These are phyloP conservation scores for Hondaea fermentalgiana DNA, from an alignment of 108 stramenopile genomes.

Conservation along the genomic window DNA sequence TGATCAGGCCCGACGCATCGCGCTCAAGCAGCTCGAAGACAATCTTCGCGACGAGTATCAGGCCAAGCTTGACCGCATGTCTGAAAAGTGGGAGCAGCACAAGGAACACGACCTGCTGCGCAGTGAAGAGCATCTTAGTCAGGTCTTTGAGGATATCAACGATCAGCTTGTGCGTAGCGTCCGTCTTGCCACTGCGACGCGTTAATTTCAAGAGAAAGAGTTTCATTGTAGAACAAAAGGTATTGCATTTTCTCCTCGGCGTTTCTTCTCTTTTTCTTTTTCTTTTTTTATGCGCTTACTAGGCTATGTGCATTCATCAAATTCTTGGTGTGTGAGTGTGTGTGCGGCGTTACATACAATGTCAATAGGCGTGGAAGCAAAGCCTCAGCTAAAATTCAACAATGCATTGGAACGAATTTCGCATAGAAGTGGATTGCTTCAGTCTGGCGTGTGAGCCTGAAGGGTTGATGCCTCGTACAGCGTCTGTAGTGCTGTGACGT, in stretches of 20 bases:
- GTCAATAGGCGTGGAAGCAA: too few species aligned
- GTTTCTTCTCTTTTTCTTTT: too few species aligned
- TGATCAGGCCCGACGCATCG: neutral
- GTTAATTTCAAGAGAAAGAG: neutral
- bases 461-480: too few species aligned
- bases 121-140: neutral
- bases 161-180: neutral
- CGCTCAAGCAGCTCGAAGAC: constrained; percentile 1
- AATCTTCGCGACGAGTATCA: neutral
- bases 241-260: neutral
- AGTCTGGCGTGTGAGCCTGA: neutral
- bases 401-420: neutral
- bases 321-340: too few species aligned
- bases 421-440: neutral
- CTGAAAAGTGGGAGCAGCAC: neutral
- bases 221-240: neutral
- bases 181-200: neutral
- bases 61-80: neutral
- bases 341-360: too few species aligned
- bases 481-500: neutral
- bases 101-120: neutral
- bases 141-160: neutral
- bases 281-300: too few species aligned
- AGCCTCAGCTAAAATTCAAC: neutral
- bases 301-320: too few species aligned